Evolutionary conservation across 305 asterid species (phyloP).

Genomic region (Stenogyne calaminthoides): DNA sequence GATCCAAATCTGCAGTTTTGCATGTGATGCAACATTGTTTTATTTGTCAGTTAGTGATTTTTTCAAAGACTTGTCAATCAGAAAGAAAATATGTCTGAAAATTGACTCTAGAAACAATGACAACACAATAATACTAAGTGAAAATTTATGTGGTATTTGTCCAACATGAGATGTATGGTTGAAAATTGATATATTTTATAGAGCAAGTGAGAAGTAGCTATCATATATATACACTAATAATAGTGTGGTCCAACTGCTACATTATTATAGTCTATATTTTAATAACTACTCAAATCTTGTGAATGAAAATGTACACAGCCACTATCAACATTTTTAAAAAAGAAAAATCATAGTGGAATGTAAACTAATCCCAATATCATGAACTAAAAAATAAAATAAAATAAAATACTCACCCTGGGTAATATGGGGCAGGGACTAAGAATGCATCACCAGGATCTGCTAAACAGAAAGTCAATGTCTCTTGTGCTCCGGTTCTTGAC

Average conservation of each 20-base stretch:
- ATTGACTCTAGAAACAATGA: neutral
- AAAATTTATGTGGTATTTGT: neutral
- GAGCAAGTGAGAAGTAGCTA: constrained; percentile 10
- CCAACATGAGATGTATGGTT: neutral
- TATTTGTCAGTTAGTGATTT: no score
- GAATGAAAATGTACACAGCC: neutral
- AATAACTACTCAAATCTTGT: neutral
- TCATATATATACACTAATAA: neutral
- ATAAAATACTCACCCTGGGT: constrained; percentile 58
- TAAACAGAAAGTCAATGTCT: constrained; percentile 64
- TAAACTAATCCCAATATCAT: no score
- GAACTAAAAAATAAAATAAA: no score
- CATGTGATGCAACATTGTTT: neutral
- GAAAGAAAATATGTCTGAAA: neutral
- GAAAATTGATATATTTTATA: neutral
- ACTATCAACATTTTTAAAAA: neutral
- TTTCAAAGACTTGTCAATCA: no score
- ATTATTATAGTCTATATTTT: no score
- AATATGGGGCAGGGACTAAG: constrained; percentile 75
- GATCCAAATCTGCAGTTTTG: neutral
- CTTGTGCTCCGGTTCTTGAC: constrained; percentile 82
- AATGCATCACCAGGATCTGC: constrained; percentile 79
- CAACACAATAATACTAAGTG: constrained; percentile 16
- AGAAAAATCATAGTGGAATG: neutral
- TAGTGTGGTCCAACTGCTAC: neutral